Evolutionary conservation across 2,329 filamentous ascomycete genomes (phyloP).

Genomic region (Cercospora berteroae): DNA sequence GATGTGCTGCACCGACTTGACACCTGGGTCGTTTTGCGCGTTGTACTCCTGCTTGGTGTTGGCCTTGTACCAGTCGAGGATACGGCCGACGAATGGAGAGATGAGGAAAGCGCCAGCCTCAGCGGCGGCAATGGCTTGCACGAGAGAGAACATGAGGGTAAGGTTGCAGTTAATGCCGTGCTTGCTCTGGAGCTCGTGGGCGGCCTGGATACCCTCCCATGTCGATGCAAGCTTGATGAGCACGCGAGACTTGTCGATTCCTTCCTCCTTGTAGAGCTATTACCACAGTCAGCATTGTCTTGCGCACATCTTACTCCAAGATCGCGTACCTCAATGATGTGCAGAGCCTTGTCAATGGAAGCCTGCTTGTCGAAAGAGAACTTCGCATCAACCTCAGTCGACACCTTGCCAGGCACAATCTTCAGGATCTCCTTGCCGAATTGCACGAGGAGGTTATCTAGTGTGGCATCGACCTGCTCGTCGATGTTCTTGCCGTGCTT

Average conservation of each 20-base stretch:
- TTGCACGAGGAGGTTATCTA: constrained; percentile 93
- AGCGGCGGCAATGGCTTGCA: constrained; percentile 92
- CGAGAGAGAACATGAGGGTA: constrained; percentile 95
- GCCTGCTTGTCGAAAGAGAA: constrained; percentile 94
- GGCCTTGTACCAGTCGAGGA: constrained; percentile 99
- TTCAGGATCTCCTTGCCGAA: constrained; percentile 97
- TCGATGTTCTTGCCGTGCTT: constrained; percentile 64
- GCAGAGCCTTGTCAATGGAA: constrained; percentile 91
- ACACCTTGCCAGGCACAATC: constrained; percentile 97
- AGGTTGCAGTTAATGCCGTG: constrained; percentile 98
- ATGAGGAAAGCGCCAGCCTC: constrained; percentile 97
- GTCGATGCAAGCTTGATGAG: constrained; percentile 99
- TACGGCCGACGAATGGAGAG: constrained; percentile 97
- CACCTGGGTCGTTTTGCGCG: constrained; percentile 90
- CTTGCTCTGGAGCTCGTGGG: constrained; percentile 92
- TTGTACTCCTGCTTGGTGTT: constrained; percentile 89
- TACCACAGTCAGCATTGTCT: constrained; percentile 29
- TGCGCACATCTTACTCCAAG: neutral
- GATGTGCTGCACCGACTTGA: constrained; percentile 87
- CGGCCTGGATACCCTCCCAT: constrained; percentile 99
- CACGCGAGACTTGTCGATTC: constrained; percentile 88
- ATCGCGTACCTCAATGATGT: constrained; percentile 79
- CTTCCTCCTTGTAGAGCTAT: constrained; percentile 89
- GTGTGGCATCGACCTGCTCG: constrained; percentile 80
- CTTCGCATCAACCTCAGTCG: constrained; percentile 93